Percentiles rank a stretch among this genome's conserved stretches.
Evolutionary conservation across 352 stramenopile species (phyloP).

Genomic region (Pythium guiyangense): DNA sequence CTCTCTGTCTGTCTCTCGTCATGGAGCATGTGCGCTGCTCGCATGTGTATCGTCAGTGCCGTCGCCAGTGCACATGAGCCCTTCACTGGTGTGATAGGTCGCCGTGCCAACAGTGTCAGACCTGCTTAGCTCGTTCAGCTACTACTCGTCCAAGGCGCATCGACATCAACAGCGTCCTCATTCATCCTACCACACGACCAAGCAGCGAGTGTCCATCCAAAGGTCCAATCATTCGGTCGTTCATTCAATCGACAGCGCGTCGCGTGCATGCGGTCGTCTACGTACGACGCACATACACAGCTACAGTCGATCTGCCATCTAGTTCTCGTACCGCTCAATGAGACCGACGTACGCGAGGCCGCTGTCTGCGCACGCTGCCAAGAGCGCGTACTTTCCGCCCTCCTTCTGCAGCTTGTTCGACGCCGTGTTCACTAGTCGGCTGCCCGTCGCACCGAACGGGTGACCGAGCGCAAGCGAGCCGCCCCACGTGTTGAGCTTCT

Average conservation of each 20-base stretch:
- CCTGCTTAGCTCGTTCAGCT: too few species aligned
- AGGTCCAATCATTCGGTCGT: background rate
- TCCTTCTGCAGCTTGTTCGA: constrained; percentile 96
- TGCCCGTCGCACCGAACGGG: constrained; percentile 97
- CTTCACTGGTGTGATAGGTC: too few species aligned
- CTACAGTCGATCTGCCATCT: constrained; percentile 7
- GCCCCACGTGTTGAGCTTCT: constrained; percentile 98
- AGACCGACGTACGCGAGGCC: constrained; percentile 95
- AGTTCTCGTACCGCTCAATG: constrained; percentile 88
- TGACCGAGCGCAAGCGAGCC: constrained; percentile 96
- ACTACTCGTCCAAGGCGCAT: too few species aligned
- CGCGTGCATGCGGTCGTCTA: background rate
- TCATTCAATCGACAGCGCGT: too few species aligned
- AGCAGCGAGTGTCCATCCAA: background rate
- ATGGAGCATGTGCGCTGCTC: background rate
- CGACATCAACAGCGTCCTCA: too few species aligned
- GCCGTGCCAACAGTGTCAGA: too few species aligned
- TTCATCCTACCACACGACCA: too few species aligned
- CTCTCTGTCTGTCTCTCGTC: background rate
- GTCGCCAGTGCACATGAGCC: too few species aligned
- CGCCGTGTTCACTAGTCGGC: constrained; percentile 95
- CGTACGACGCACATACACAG: too few species aligned
- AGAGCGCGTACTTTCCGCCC: constrained; percentile 93
- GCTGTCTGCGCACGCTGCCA: constrained; percentile 97
- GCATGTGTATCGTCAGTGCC: too few species aligned